These are phyloP conservation scores for Asclepias syriaca DNA, from an alignment of 257 asterid genomes.

Conservation along the genomic window DNA sequence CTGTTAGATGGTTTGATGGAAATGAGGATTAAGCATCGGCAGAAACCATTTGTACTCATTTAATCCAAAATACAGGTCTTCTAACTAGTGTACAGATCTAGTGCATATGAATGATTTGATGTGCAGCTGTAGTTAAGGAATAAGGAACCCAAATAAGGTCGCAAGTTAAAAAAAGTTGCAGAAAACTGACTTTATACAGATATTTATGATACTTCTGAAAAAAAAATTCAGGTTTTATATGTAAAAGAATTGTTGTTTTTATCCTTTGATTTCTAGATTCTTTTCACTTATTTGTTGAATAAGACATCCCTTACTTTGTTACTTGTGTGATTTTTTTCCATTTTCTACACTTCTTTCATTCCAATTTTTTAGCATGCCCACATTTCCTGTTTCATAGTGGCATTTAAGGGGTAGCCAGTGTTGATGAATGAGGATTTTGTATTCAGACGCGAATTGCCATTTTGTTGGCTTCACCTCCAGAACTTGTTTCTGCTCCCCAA, in stretches of 20 bases:
- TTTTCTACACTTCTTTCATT: not conserved
- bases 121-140: not conserved
- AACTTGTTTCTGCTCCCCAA: not conserved
- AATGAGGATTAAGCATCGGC: not conserved
- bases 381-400: not conserved
- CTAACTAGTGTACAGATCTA: not conserved
- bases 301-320: not conserved
- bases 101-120: not conserved
- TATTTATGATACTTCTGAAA: not conserved
- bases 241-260: not conserved
- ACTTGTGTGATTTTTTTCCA: not conserved
- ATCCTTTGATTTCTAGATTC: not conserved
- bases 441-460: not conserved
- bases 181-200: not conserved
- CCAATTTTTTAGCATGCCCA: not conserved
- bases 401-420: not conserved
- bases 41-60: not conserved
- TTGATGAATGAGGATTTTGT: not conserved
- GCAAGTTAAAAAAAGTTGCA: not conserved
- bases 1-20: not conserved
- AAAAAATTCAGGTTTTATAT: not conserved
- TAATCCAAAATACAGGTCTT: not conserved
- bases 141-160: not conserved
- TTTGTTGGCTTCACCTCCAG: not conserved
- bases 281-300: not conserved